Evolutionary conservation across 805 yeast genomes (phyloP).

Genomic region (Jamesozyma rosinii): DNA sequence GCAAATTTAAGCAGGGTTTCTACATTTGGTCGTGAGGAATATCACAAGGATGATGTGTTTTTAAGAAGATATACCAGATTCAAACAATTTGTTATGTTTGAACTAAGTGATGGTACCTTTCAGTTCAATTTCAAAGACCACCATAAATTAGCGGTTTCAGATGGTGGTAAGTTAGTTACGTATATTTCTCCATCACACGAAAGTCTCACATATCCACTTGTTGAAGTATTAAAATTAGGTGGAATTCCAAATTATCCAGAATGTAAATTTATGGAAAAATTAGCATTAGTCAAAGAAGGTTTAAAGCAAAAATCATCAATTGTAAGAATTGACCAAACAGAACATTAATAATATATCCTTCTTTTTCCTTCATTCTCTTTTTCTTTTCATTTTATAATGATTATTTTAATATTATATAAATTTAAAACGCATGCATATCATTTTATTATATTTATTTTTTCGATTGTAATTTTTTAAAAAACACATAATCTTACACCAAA

Average conservation of each 20-base stretch:
- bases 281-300: constrained; percentile 57
- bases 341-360: background rate
- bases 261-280: constrained; percentile 38
- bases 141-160: constrained; percentile 74
- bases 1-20: constrained; percentile 78
- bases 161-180: constrained; percentile 65
- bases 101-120: constrained; percentile 81
- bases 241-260: constrained; percentile 40
- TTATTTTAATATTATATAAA: background rate
- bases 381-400: background rate
- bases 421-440: background rate
- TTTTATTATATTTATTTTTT: background rate
- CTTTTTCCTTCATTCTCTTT: background rate
- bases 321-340: constrained; percentile 19
- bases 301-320: constrained; percentile 34
- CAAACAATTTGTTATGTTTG: constrained; percentile 79
- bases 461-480: background rate
- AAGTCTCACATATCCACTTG: constrained; percentile 55
- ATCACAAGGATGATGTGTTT: constrained; percentile 57
- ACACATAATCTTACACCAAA: background rate
- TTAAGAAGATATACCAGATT: constrained; percentile 77
- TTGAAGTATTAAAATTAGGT: constrained; percentile 40
- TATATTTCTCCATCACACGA: constrained; percentile 72
- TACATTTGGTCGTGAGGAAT: constrained; percentile 40
- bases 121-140: constrained; percentile 96